phyloP scores from a whole-genome alignment of 208 protist species.

The Leishmania tropica region DNA sequence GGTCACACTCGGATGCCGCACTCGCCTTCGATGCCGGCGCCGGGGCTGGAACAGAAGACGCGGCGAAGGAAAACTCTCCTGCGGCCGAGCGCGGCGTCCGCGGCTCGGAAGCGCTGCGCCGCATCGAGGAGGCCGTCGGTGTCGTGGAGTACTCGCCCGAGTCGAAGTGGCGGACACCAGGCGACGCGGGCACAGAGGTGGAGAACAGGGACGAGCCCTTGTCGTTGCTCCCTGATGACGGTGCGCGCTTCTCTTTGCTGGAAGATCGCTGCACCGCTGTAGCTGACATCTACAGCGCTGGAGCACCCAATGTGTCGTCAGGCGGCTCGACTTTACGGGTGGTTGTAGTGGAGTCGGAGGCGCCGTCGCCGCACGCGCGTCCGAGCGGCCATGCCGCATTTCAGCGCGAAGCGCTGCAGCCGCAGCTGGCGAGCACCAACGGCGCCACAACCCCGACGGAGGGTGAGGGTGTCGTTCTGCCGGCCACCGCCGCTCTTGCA shows the following conservation, averaged over 20 bases:
- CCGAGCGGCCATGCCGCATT: slow-evolving; percentile 23
- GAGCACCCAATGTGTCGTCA: background rate
- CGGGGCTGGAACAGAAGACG: background rate
- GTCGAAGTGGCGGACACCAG: slow-evolving; percentile 1
- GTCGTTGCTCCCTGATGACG: background rate
- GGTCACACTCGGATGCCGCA: background rate
- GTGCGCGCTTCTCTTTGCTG: background rate
- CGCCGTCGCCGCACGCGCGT: slow-evolving; percentile 14
- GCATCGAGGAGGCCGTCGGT: slow-evolving; percentile 17
- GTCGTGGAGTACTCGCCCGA: slow-evolving; percentile 34
- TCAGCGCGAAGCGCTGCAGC: slow-evolving; percentile 17
- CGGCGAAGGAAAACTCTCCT: slow-evolving; percentile 19
- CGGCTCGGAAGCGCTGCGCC: slow-evolving; percentile 30
- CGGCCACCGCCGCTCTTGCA: background rate
- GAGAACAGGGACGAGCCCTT: background rate
- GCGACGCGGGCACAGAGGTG: background rate
- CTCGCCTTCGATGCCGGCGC: background rate
- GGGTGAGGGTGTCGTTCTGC: background rate
- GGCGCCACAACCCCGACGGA: background rate
- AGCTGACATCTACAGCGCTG: slow-evolving; percentile 26
- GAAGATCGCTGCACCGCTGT: slow-evolving; percentile 29
- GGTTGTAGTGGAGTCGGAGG: background rate
- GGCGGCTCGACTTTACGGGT: background rate
- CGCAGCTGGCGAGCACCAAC: background rate
- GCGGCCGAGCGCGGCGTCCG: background rate